Evolutionary conservation across 2,329 filamentous ascomycete species (phyloP).

Genomic region (Verticillium dahliae): DNA sequence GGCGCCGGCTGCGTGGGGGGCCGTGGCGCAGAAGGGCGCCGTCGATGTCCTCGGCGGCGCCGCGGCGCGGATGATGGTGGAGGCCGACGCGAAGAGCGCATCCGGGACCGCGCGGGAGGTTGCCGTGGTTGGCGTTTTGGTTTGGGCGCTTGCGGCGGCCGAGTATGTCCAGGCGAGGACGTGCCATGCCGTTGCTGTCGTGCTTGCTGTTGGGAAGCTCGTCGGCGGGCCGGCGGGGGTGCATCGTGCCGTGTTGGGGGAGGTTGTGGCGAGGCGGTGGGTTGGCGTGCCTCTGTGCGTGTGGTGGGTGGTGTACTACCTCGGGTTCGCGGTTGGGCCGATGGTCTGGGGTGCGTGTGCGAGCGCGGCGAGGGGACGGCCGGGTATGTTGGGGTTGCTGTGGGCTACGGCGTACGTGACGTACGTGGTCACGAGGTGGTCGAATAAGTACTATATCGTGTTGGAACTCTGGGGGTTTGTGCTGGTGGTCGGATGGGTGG

Average conservation of each 20-base stretch:
- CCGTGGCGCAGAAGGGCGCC: conserved; percentile 12
- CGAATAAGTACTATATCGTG: conserved; percentile 29
- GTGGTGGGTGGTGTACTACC: background rate
- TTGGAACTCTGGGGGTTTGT: conserved; percentile 29
- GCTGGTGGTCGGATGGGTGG: conserved; percentile 17
- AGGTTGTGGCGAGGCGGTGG: background rate
- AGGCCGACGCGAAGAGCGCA: background rate
- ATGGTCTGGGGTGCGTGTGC: background rate
- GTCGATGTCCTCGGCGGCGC: conserved; percentile 10
- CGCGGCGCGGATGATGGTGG: background rate
- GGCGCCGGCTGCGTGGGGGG: background rate
- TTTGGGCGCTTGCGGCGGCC: conserved; percentile 17
- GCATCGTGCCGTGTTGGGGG: background rate
- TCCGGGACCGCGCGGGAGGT: conserved; percentile 1
- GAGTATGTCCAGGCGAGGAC: conserved; percentile 23
- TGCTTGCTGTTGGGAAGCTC: conserved; percentile 17
- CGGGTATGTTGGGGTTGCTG: conserved; percentile 6
- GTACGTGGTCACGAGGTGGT: conserved; percentile 17
- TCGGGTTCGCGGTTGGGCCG: background rate
- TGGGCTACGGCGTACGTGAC: conserved; percentile 15
- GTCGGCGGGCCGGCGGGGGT: background rate
- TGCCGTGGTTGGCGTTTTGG: conserved; percentile 1
- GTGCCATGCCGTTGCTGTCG: conserved; percentile 18
- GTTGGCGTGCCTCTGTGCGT: background rate
- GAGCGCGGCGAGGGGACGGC: background rate